These are phyloP conservation scores for Populus nigra DNA, from an alignment of 345 rosid species.

Conservation along the genomic window DNA sequence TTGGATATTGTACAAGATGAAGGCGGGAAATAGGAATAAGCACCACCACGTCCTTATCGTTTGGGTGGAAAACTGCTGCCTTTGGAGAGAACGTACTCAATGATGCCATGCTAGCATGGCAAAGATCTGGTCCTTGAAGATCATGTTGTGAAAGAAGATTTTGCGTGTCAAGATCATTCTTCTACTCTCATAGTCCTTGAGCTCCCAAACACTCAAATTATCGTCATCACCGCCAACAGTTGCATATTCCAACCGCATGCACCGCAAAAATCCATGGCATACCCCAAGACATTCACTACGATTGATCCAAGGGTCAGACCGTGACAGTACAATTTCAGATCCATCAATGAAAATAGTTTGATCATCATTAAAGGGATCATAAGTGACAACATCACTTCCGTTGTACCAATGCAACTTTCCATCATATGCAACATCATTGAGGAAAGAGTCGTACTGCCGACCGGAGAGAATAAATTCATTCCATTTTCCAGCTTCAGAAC, in stretches of 20 bases:
- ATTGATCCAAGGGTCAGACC: background rate
- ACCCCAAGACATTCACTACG: background rate
- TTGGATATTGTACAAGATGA: background rate
- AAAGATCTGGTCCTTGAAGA: background rate
- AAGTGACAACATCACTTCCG: background rate
- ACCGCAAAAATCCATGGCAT: background rate
- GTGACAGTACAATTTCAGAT: background rate
- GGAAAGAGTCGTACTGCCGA: background rate
- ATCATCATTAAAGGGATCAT: background rate
- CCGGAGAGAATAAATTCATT: background rate
- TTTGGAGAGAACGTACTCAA: background rate
- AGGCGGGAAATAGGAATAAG: background rate
- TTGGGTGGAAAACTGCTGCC: background rate
- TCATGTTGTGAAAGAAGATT: background rate
- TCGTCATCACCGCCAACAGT: background rate
- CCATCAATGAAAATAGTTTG: background rate
- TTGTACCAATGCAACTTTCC: background rate
- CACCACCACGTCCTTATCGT: background rate
- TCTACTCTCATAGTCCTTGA: background rate
- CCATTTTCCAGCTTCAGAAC: background rate
- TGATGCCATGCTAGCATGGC: background rate
- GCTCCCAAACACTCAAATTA: background rate
- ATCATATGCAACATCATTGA: background rate
- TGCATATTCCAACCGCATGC: too few relatives aligned
- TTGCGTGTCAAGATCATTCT: background rate